Evolutionary conservation across 768 basidiomycete species (phyloP), one percentile per base, ranked within the genome.

Genomic region (Pulveroboletus frians): DNA sequence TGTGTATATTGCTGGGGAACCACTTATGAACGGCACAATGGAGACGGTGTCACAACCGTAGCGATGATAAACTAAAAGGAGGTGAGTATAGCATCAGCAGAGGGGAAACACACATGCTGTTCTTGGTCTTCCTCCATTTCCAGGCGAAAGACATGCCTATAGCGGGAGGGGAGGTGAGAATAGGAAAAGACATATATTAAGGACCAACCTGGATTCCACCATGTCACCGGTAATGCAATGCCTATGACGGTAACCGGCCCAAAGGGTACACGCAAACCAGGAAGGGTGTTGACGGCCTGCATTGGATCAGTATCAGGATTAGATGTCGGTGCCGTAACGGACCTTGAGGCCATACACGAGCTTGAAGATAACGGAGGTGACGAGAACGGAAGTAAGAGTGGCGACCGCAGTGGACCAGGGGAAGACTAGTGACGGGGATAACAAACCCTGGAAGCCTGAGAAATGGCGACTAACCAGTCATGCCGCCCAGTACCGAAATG

Each of bases 41-140:
- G 57, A 63, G 29, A 63, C 52, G 6, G 57, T 62, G 43, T 62
- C 54, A 18, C 42, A 46, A 4, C 52, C 49, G 56, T 53, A 52
- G 37, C 37, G 53, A 38, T 18, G 32, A 36, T 62, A 62, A 38
- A 62, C 62, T 64, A 30, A 8, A 21, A 20, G 35, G 23, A 39
- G 9, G 21, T 51, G 42, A 51, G 49, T 26, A 9, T 3, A 20
- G 7, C 21, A 13, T 4, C 14, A 9, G 42, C n/a, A 31, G 9
- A 26, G 15, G 9, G 31, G 27, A 20, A 23, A 14, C 1, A 26
- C 9, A 21, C 51, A 20, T 37, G 50, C 60, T 26, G 20, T 59
- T 62, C 26, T 29, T 62, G 6, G 39, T 49, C 38, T 55, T 56
- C 47, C 58, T 60, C 62, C 57, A 63, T 30, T 52, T 50, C 61